phyloP scores from a whole-genome alignment of 306 rosid genomes.

The Benincasa hispida region DNA sequence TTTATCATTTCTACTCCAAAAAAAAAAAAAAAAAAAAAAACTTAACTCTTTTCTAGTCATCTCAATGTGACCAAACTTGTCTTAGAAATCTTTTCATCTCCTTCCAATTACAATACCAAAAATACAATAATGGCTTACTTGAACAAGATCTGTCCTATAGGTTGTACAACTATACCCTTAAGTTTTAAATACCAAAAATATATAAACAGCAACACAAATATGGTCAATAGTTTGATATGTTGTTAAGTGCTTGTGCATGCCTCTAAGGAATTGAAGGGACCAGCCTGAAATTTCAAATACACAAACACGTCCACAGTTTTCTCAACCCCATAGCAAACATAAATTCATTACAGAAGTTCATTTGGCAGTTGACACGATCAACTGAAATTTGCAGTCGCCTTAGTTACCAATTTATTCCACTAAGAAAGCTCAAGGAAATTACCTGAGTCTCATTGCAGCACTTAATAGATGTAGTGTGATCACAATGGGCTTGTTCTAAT shows the following conservation, averaged over 20 bases:
- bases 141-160: neutral
- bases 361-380: neutral
- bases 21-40: neutral
- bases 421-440: neutral
- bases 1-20: neutral
- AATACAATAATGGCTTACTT: neutral
- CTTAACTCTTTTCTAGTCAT: neutral
- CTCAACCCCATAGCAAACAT: neutral
- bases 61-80: neutral
- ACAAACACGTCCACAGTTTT: neutral
- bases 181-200: neutral
- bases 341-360: neutral
- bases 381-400: neutral
- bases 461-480: neutral
- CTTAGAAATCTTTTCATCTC: neutral
- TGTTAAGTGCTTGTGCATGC: neutral
- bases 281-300: neutral
- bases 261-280: neutral
- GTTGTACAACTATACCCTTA: too few relatives aligned
- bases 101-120: neutral
- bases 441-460: neutral
- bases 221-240: neutral
- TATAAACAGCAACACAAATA: neutral
- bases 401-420: neutral
- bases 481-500: neutral